A percentile compares a stretch with the other conserved stretches of the same genome.
These are phyloP conservation scores for Alternaria arbusti DNA, from an alignment of 2,329 filamentous ascomycete genomes.

Conservation along the genomic window DNA sequence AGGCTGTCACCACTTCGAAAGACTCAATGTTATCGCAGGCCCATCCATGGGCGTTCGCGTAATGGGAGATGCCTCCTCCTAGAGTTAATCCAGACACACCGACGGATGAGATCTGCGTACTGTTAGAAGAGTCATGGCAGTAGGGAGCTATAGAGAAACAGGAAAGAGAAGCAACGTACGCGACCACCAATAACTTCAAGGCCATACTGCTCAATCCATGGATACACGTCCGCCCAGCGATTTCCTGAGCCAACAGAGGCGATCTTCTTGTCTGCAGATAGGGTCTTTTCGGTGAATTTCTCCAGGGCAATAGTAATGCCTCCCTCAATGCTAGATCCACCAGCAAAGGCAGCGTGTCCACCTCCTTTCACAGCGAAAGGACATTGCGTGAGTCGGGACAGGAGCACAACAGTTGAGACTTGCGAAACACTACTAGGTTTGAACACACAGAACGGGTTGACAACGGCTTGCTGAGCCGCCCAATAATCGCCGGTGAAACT, in stretches of 20 bases:
- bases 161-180: slow-evolving; percentile 11
- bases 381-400: slow-evolving; percentile 35
- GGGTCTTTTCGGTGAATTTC: slow-evolving; percentile 28
- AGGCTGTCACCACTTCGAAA: slow-evolving; percentile 39
- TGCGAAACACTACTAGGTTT: slow-evolving; percentile 26
- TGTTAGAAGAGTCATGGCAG: slow-evolving; percentile 1
- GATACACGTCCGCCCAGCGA: slow-evolving; percentile 45
- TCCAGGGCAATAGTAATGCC: slow-evolving; percentile 41
- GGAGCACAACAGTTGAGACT: slow-evolving; percentile 26
- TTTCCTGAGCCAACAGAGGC: slow-evolving; percentile 41
- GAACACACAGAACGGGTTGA: slow-evolving; percentile 37
- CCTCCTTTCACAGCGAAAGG: slow-evolving; percentile 52
- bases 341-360: slow-evolving; percentile 35
- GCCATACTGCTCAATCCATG: slow-evolving; percentile 32
- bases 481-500: slow-evolving; percentile 31
- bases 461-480: slow-evolving; percentile 31
- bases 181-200: slow-evolving; percentile 42
- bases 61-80: slow-evolving; percentile 35
- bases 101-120: slow-evolving; percentile 13
- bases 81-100: slow-evolving; percentile 26
- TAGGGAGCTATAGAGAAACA: neutral
- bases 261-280: slow-evolving; percentile 27
- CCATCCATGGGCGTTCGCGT: slow-evolving; percentile 30
- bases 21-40: slow-evolving; percentile 42
- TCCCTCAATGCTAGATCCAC: slow-evolving; percentile 39